Percentiles rank a stretch among this genome's conserved stretches.
phyloP scores from a whole-genome alignment of 1,139 yeast species.

The Kluyveromyces marxianus region DNA sequence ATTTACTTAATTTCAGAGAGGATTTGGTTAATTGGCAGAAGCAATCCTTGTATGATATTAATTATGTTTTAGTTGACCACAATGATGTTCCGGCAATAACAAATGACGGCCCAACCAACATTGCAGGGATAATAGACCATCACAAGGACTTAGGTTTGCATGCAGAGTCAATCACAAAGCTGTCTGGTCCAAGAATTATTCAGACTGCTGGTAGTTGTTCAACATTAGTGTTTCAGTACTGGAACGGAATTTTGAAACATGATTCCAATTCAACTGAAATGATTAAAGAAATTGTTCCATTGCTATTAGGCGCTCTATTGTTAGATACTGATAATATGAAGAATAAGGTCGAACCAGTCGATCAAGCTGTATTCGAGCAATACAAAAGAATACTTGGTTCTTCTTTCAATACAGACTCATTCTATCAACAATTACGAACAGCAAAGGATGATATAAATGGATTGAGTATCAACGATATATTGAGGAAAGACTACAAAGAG shows the following conservation, averaged over 20 bases:
- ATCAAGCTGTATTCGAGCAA: constrained; percentile 37
- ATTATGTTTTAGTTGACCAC: constrained; percentile 72
- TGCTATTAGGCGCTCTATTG: constrained; percentile 60
- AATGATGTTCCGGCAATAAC: constrained; percentile 57
- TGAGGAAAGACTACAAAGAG: constrained; percentile 79
- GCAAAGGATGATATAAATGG: constrained; percentile 62
- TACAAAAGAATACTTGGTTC: constrained; percentile 28
- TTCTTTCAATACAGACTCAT: constrained; percentile 18
- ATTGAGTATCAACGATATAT: constrained; percentile 49
- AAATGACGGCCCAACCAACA: constrained; percentile 30
- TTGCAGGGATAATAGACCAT: constrained; percentile 72
- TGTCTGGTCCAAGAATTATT: constrained; percentile 51
- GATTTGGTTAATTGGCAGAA: constrained; percentile 39
- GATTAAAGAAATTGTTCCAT: constrained; percentile 35
- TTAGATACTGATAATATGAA: constrained; percentile 65
- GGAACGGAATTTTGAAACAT: constrained; percentile 31
- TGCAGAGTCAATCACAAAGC: constrained; percentile 23
- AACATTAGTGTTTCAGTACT: constrained; percentile 60
- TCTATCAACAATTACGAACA: constrained; percentile 38
- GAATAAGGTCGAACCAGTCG: constrained; percentile 50
- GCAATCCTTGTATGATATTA: constrained; percentile 23
- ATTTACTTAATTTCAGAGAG: constrained; percentile 55
- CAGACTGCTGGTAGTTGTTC: constrained; percentile 70
- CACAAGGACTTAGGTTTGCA: constrained; percentile 66
- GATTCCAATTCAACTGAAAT: constrained; percentile 11